Conservation (phyloP, 2,329 filamentous ascomycete genomes). For the Cercospora sp. region DNA sequence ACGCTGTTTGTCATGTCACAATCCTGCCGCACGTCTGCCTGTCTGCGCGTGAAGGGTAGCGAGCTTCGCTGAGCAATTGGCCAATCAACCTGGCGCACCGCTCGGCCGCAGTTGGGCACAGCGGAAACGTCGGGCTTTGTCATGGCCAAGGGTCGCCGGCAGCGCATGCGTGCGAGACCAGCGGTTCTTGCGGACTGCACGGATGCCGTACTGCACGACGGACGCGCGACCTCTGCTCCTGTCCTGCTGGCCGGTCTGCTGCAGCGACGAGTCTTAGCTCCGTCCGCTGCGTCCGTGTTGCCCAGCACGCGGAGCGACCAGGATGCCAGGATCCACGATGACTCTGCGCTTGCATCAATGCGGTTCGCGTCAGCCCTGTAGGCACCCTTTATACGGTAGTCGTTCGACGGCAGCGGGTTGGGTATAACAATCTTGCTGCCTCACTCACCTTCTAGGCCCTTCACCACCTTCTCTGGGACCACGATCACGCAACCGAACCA, state of each 20-base stretch:
- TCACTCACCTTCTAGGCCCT: not conserved
- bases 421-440: not conserved
- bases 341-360: constrained; percentile 12
- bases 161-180: not conserved
- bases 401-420: not conserved
- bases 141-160: not conserved
- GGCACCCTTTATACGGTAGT: not conserved
- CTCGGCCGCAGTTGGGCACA: not conserved
- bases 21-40: not conserved
- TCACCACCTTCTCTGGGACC: not conserved
- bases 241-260: not conserved
- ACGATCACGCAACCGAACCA: not conserved
- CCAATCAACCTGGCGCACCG: not conserved
- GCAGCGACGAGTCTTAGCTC: not conserved
- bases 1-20: not conserved
- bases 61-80: not conserved
- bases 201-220: not conserved
- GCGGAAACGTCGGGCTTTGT: not conserved
- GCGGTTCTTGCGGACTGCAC: not conserved
- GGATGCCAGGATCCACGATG: not conserved
- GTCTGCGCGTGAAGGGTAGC: not conserved
- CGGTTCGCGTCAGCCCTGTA: constrained; percentile 8
- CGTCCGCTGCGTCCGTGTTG: not conserved
- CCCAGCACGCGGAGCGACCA: not conserved
- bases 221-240: not conserved